These are phyloP conservation scores for Trapa bicornis DNA, from an alignment of 345 rosid genomes.

Conservation along the genomic window DNA sequence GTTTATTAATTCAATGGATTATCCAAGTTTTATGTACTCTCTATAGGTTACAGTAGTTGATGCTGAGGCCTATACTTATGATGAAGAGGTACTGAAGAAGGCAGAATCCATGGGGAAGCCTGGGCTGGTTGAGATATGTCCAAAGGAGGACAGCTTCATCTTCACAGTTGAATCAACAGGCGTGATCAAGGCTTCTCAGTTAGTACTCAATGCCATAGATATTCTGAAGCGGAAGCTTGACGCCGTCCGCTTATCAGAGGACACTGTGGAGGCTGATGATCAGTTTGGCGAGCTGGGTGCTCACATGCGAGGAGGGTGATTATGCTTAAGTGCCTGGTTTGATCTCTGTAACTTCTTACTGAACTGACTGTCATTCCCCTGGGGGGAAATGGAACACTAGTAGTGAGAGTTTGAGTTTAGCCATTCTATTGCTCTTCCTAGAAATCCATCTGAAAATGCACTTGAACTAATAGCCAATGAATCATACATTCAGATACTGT, in stretches of 20 bases:
- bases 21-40: neutral
- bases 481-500: no score
- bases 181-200: conserved; percentile 77
- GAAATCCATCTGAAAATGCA: no score
- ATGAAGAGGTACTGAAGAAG: conserved; percentile 82
- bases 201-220: conserved; percentile 79
- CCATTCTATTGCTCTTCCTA: no score
- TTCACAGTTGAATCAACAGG: conserved; percentile 94
- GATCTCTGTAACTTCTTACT: no score
- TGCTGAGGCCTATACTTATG: conserved; percentile 84
- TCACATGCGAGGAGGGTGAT: conserved; percentile 10
- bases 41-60: conserved; percentile 67
- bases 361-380: no score
- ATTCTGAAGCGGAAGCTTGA: conserved; percentile 77
- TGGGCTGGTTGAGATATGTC: conserved; percentile 72
- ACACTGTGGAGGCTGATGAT: conserved; percentile 92
- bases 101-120: conserved; percentile 89
- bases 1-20: neutral
- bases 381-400: no score
- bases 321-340: no score
- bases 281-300: conserved; percentile 98
- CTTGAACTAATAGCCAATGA: no score
- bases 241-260: conserved; percentile 83
- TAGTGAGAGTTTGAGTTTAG: no score
- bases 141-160: conserved; percentile 73